phyloP scores from a whole-genome alignment of 2,329 filamentous ascomycete species.

The Aspergillus intermedius region DNA sequence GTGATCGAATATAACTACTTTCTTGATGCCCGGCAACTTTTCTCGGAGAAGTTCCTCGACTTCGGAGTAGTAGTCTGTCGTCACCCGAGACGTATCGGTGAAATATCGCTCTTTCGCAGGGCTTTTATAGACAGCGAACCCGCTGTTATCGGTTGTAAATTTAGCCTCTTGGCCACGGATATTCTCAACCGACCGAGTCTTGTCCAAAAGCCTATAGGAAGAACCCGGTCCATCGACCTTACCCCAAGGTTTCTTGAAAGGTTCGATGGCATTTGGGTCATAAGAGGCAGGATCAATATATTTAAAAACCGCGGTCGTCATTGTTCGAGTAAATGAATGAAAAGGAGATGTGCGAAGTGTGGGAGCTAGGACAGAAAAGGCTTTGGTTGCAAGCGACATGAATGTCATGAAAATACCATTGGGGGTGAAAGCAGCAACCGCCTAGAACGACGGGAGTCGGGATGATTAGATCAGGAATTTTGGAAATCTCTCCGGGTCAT shows the following conservation, averaged over 20 bases:
- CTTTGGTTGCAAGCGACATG: not conserved
- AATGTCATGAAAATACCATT: not conserved
- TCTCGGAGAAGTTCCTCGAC: slow-evolving; percentile 52
- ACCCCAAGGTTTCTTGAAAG: slow-evolving; percentile 46
- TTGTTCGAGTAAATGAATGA: slow-evolving; percentile 25
- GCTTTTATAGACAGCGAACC: slow-evolving; percentile 51
- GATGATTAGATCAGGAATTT: not conserved
- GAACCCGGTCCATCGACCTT: slow-evolving; percentile 57
- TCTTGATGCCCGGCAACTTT: slow-evolving; percentile 51
- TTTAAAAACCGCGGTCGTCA: slow-evolving; percentile 55
- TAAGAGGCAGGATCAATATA: slow-evolving; percentile 52
- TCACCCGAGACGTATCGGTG: slow-evolving; percentile 50
- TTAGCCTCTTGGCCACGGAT: slow-evolving; percentile 46
- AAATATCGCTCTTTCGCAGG: slow-evolving; percentile 52
- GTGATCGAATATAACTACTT: slow-evolving; percentile 66
- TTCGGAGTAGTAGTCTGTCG: slow-evolving; percentile 55
- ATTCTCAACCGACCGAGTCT: slow-evolving; percentile 47
- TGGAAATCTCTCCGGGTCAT: not conserved
- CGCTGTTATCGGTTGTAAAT: slow-evolving; percentile 51
- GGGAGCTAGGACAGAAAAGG: not conserved
- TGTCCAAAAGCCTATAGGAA: slow-evolving; percentile 47
- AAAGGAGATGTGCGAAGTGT: not conserved
- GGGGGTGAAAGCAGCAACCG: not conserved
- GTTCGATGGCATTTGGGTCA: slow-evolving; percentile 10
- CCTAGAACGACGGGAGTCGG: not conserved